These are phyloP conservation scores for Capsicum rhomboideum DNA, from an alignment of 257 asterid genomes.

Conservation along the genomic window DNA sequence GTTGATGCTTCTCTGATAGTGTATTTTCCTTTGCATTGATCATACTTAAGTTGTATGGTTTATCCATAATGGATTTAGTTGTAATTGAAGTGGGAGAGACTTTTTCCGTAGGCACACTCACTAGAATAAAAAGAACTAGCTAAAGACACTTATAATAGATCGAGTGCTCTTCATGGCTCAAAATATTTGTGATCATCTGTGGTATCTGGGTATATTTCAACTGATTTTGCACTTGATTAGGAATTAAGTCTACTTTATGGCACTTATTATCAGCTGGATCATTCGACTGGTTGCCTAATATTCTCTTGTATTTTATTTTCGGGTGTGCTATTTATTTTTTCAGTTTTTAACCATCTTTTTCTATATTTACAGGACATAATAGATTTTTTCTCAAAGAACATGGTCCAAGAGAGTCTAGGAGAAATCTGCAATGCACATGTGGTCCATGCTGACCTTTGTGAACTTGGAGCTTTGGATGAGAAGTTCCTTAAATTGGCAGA, in stretches of 20 bases:
- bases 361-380: slow-evolving; percentile 57
- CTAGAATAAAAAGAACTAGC: not conserved
- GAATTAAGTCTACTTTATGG: not conserved
- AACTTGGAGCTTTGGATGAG: slow-evolving; percentile 71
- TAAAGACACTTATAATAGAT: not conserved
- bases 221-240: not conserved
- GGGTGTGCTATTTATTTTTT: not conserved
- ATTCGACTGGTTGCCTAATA: not conserved
- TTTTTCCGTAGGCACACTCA: not conserved
- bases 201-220: not conserved
- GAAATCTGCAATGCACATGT: slow-evolving; percentile 90
- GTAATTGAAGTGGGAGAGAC: not conserved
- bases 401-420: slow-evolving; percentile 79
- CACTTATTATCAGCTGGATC: not conserved
- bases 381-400: slow-evolving; percentile 59
- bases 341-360: not conserved
- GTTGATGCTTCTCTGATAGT: not conserved
- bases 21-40: not conserved
- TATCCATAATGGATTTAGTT: not conserved
- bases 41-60: not conserved
- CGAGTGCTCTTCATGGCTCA: not conserved
- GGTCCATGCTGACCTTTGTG: slow-evolving; percentile 78
- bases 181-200: not conserved
- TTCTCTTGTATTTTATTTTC: not conserved
- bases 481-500: slow-evolving; percentile 77